Base-by-base conservation (phyloP, 2,329 filamentous ascomycete genomes). In the Nannizziopsis arthrosporioides region DNA sequence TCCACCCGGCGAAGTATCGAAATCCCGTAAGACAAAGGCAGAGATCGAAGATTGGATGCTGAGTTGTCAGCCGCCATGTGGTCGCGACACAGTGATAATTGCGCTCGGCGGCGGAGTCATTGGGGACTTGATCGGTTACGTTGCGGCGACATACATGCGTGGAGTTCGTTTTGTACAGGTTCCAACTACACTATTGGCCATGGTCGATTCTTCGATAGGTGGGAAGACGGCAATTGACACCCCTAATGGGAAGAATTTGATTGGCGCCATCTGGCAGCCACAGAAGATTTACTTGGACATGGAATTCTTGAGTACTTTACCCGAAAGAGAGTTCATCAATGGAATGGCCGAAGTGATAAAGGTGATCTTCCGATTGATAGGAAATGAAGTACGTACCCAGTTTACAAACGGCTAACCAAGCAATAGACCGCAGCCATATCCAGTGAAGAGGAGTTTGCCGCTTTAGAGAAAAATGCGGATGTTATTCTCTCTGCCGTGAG, bases 341-440 rank as follows among this genome's bases (percentile, higher is more conserved):
- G 92, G 92, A 52, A 95, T 98, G 90, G 92, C 90, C 19, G 92
- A 98, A 70, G 90, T 98, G 27, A 77, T 95, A 64, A 95, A 95
- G 65, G 68, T 70, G 56, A 47, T 58, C 35, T 47, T n/a, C 5
- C 2, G n/a, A n/a, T 17, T 18, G 4, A 27, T 27, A 27, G 22
- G 7, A 27, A 3, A 27, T 27, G 22, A 27, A 27, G 7, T 4
- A 7, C 22, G 7, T 27, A 27, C 22, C 7, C 22, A 7, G 32
- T 19, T 39, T 32, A n/a, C 42, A 39, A 9, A 17, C n/a, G n/a
- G 42, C 15, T 48, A 27, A 41, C 32, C 42, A 34, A 50, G 6
- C 51, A 17, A n/a, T 51, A 76, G 77, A 98, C 92, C 2, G 92
- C 92, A 2, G 92, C 92, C 47, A 96, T 98, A 58, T 95, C 90